Conservation (phyloP, 2,329 filamentous ascomycete species). For the Alternaria angustiovoidea region DNA sequence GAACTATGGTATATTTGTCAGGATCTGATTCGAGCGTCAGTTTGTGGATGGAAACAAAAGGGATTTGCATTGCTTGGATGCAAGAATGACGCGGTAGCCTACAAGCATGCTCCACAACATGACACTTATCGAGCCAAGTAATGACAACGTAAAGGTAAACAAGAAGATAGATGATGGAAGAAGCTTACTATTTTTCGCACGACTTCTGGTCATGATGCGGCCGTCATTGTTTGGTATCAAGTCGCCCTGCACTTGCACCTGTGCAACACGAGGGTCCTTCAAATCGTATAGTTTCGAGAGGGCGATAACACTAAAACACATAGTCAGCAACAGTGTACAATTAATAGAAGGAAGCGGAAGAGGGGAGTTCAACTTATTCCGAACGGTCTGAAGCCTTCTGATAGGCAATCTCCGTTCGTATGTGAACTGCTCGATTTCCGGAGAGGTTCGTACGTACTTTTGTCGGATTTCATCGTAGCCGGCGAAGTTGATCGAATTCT, state of each 20-base stretch:
- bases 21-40: slow-evolving; percentile 66
- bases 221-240: slow-evolving; percentile 77
- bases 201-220: slow-evolving; percentile 91
- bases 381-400: background rate
- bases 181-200: slow-evolving; percentile 77
- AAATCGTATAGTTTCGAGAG: slow-evolving; percentile 90
- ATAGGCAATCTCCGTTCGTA: slow-evolving; percentile 1
- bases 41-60: too few species aligned
- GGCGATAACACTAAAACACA: slow-evolving; percentile 75
- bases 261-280: slow-evolving; percentile 78
- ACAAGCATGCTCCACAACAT: too few species aligned
- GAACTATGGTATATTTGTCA: slow-evolving; percentile 86
- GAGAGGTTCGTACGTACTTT: slow-evolving; percentile 69
- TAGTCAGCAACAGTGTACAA: slow-evolving; percentile 19
- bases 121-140: too few species aligned
- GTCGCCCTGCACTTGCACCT: slow-evolving; percentile 89
- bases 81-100: too few species aligned
- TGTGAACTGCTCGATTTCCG: slow-evolving; percentile 1
- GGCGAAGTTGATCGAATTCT: slow-evolving; percentile 97
- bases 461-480: slow-evolving; percentile 97
- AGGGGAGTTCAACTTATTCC: slow-evolving; percentile 9
- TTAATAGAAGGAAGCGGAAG: background rate
- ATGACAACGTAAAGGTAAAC: slow-evolving; percentile 3
- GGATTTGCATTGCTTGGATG: too few species aligned
- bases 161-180: background rate